Evolutionary conservation across 2,329 filamentous ascomycete species (phyloP), one percentile per base, ranked within the genome.

Genomic region (Hypomyces rosellus): DNA sequence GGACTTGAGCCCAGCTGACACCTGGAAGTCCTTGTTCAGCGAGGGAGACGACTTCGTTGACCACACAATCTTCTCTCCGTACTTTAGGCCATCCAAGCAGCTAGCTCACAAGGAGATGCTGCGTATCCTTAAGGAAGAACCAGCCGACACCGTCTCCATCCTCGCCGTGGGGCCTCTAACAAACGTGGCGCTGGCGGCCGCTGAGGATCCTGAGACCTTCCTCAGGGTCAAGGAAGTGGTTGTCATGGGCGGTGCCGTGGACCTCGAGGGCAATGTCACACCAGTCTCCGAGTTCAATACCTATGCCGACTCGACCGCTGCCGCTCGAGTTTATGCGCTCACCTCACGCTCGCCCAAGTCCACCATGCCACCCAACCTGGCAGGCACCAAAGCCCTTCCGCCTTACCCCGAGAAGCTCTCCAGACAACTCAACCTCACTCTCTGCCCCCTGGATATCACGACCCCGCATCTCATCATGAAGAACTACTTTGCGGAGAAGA

Each of bases 261-360:
- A 87, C 52, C 72, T 83, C 41, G 78, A 84, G 46, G 93, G 93
- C 59, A 99, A 99, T 67, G 83, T 88, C 62, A 84, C 82, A 42
- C 92, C 93, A 2, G 81, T 86, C 12, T 89, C 88, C 55, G 93
- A 99, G 67, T 99, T 99, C 79, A 99, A 99, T 74, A 87, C 86
- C 51, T 95, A 89, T 63, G 91, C 93, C 51, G 95, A 99, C 65
- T 77, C 87, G 16, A 78, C 88, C 38, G 87, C 88, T 25, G 81
- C 87, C 0, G 88, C 88, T 11, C 78, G 87, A 13, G 79, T 93
- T 15, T 91, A 85, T 62, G 86, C 88, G 6, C 73, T 93, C 55
- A 90, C 88, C 0, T 89, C 86, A 1, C 80, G 77, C 5, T 82
- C 73, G 34, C 93, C 93, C 1, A 69, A 76, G 12, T 86, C 84